Base-by-base conservation (phyloP, 306 rosid genomes). In the Quercus glauca region DNA sequence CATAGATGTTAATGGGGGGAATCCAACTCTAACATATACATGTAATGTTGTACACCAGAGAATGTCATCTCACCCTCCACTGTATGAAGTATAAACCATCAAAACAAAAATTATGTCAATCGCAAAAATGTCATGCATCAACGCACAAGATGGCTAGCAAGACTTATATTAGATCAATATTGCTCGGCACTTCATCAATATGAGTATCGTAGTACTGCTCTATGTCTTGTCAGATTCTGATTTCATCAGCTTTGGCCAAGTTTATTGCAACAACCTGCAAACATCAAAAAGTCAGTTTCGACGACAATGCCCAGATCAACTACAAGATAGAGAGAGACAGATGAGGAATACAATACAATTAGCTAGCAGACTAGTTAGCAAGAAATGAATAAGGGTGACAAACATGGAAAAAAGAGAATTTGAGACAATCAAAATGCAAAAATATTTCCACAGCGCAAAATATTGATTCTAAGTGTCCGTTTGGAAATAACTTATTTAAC, bases 151-250 rank as follows among this genome's bases (percentile, higher is more conserved):
- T 64, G 71, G 37, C 71, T n/a, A 11, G 25, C 28, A 41, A 61
- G 55, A 31, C 68, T 28, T 69, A 95, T 78, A 95, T 92, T 76
- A 95, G 89, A 86, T 95, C 99, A 75, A 92, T 97, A 70, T 95
- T 95, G 97, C 93, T 95, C 0, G 98, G 99, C 99, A 95, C 91
- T 83, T 92, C 99, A 59, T 95, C 99, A 71, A 95, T 92, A 90
- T 95, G 98, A 8, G 99, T 95, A 83, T 98, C 92, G 85, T 92
- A 95, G 61, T 95, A 95, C 74, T 95, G 99, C 69, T 92, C 99
- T 14, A 95, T 91, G 75, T 92, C 99, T 86, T 98, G 86, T 81
- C 92, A 79, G 78, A 95, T 95, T 88, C 90, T 95, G 84, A 95
- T 95, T 73, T 95, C 98, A 55, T 95, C 99, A 15, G 91, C 90